Conservation (phyloP, 2,329 filamentous ascomycete genomes). For the Claviceps maximensis region DNA sequence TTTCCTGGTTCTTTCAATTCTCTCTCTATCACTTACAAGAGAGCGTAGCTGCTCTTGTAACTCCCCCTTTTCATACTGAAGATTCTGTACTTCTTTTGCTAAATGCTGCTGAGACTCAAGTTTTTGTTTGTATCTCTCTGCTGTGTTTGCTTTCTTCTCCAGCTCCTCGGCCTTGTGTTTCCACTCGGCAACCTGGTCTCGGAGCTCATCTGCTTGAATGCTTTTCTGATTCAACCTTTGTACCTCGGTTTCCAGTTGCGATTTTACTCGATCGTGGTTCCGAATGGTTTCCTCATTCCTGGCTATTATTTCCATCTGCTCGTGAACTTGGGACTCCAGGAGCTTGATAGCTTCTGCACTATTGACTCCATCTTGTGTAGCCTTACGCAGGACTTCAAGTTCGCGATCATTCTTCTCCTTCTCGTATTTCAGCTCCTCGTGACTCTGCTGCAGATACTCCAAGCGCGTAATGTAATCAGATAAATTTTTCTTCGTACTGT, state of each 20-base stretch:
- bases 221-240: slow-evolving; percentile 31
- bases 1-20: slow-evolving; percentile 19
- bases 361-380: slow-evolving; percentile 38
- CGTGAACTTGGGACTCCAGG: slow-evolving; percentile 43
- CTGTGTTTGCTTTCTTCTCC: slow-evolving; percentile 48
- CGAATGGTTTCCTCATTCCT: slow-evolving; percentile 43
- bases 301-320: slow-evolving; percentile 60
- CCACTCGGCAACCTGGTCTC: slow-evolving; percentile 47
- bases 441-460: slow-evolving; percentile 45
- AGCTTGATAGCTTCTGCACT: slow-evolving; percentile 38
- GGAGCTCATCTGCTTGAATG: slow-evolving; percentile 35
- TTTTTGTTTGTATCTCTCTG: slow-evolving; percentile 50
- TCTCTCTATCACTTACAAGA: slow-evolving; percentile 23
- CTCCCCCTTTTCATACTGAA: slow-evolving; percentile 42
- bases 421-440: slow-evolving; percentile 53
- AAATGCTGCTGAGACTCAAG: slow-evolving; percentile 42
- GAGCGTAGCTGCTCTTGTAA: slow-evolving; percentile 32
- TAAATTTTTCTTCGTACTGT: slow-evolving; percentile 40
- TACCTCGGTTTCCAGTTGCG: slow-evolving; percentile 46
- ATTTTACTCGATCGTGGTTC: slow-evolving; percentile 21
- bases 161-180: slow-evolving; percentile 45
- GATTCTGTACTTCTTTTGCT: slow-evolving; percentile 40
- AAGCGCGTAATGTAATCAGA: slow-evolving; percentile 47
- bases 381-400: slow-evolving; percentile 34
- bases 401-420: slow-evolving; percentile 44